A percentile compares a stretch with the other conserved stretches of the same genome.
Evolutionary conservation across 2,329 filamentous ascomycete genomes (phyloP).

Genomic region (Penicillium sp.): DNA sequence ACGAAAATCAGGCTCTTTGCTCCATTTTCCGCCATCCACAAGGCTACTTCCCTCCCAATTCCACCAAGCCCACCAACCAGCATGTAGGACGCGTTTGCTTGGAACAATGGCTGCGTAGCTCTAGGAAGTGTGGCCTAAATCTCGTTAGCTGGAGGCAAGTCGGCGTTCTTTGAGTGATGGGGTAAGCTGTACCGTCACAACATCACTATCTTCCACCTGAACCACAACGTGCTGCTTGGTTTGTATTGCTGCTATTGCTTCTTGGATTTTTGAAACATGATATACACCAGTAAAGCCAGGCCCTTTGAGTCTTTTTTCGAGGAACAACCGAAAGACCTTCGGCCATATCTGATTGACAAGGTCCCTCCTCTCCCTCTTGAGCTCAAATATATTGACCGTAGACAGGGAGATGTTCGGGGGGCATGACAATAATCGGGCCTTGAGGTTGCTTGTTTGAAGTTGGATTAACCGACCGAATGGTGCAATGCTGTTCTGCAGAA

Average conservation of each 20-base stretch:
- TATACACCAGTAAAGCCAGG: slow-evolving; percentile 1
- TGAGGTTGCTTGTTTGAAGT: slow-evolving; percentile 16
- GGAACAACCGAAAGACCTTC: slow-evolving; percentile 12
- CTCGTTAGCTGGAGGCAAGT: neutral
- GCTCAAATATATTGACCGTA: slow-evolving; percentile 10
- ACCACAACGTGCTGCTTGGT: slow-evolving; percentile 5
- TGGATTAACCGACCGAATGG: slow-evolving; percentile 28
- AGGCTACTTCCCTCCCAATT: slow-evolving; percentile 19
- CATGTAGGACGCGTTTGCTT: slow-evolving; percentile 19
- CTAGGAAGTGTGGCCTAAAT: slow-evolving; percentile 1
- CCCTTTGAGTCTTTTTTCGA: slow-evolving; percentile 8
- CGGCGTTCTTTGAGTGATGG: too few relatives aligned
- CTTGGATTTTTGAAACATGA: slow-evolving; percentile 7
- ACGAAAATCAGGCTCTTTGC: slow-evolving; percentile 47
- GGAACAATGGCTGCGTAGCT: neutral
- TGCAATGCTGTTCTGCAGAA: slow-evolving; percentile 10
- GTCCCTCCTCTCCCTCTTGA: slow-evolving; percentile 5
- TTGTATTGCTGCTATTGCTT: slow-evolving; percentile 9
- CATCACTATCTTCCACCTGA: slow-evolving; percentile 1
- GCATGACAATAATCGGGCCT: neutral
- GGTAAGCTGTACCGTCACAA: slow-evolving; percentile 9
- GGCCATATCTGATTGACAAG: slow-evolving; percentile 8
- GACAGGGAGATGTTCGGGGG: slow-evolving; percentile 11
- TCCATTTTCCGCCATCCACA: slow-evolving; percentile 44
- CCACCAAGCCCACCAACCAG: slow-evolving; percentile 25